These are phyloP conservation scores for Hanseniaspora osmophila DNA, from an alignment of 805 yeast species.

Conservation along the genomic window DNA sequence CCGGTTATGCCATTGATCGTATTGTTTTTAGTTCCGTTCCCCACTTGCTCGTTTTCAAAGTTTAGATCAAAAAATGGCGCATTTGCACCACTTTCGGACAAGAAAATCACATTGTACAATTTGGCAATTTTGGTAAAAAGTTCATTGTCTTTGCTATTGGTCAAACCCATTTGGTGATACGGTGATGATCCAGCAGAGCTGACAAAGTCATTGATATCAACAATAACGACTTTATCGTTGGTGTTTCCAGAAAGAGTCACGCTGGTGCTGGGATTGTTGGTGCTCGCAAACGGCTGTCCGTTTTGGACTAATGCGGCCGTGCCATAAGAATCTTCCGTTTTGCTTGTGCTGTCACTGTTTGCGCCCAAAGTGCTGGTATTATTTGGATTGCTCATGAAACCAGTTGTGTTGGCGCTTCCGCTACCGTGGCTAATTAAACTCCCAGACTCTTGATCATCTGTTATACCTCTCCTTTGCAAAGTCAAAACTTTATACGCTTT, in stretches of 20 bases:
- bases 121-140: not conserved
- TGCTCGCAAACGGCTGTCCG: not conserved
- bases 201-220: not conserved
- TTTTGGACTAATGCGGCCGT: too few species aligned
- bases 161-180: not conserved
- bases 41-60: not conserved
- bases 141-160: not conserved
- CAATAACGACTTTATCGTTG: not conserved
- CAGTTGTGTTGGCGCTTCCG: not conserved
- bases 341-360: not conserved
- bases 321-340: too few species aligned
- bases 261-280: not conserved
- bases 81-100: not conserved
- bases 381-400: slow-evolving; percentile 4
- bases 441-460: slow-evolving; percentile 9
- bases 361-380: slow-evolving; percentile 4
- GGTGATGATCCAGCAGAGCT: not conserved
- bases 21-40: not conserved
- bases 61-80: not conserved
- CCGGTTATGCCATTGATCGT: not conserved
- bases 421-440: not conserved
- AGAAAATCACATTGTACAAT: not conserved
- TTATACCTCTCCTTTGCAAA: slow-evolving; percentile 11
- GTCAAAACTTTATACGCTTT: slow-evolving; percentile 12
- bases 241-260: not conserved